Evolutionary conservation across 345 rosid species (phyloP).

Genomic region (Iberis pinnata): DNA sequence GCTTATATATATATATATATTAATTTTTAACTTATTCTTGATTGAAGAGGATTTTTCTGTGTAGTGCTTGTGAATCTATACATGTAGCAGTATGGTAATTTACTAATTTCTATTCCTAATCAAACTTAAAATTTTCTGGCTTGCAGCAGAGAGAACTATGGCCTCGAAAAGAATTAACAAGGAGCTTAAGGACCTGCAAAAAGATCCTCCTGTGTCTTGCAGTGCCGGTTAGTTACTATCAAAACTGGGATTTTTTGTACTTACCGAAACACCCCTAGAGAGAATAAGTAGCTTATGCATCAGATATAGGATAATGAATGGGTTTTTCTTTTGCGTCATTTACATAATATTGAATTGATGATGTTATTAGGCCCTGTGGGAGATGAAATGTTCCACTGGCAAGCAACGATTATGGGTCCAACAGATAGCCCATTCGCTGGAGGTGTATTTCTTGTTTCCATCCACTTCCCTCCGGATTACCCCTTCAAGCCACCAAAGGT

Average conservation of each 20-base stretch:
- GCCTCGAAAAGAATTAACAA: constrained; percentile 64
- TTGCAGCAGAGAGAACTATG: constrained; percentile 29
- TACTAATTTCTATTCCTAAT: background rate
- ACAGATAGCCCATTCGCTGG: constrained; percentile 63
- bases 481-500: constrained; percentile 84
- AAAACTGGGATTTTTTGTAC: background rate
- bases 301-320: background rate
- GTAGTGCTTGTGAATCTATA: constrained; percentile 7
- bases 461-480: constrained; percentile 76
- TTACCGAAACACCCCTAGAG: background rate
- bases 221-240: constrained; percentile 47
- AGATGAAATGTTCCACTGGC: constrained; percentile 76
- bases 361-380: constrained; percentile 50
- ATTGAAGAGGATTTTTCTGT: background rate
- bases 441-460: constrained; percentile 60
- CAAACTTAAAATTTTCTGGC: background rate
- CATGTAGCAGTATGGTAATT: background rate
- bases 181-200: constrained; percentile 67
- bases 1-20: background rate
- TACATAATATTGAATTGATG: background rate
- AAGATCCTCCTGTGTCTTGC: constrained; percentile 71
- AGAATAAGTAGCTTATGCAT: no score
- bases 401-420: constrained; percentile 80
- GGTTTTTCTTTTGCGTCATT: background rate
- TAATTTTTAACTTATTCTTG: no score